Evolutionary conservation across 2,329 filamentous ascomycete genomes (phyloP).

Genomic region (Corniculantispora saksenae): DNA sequence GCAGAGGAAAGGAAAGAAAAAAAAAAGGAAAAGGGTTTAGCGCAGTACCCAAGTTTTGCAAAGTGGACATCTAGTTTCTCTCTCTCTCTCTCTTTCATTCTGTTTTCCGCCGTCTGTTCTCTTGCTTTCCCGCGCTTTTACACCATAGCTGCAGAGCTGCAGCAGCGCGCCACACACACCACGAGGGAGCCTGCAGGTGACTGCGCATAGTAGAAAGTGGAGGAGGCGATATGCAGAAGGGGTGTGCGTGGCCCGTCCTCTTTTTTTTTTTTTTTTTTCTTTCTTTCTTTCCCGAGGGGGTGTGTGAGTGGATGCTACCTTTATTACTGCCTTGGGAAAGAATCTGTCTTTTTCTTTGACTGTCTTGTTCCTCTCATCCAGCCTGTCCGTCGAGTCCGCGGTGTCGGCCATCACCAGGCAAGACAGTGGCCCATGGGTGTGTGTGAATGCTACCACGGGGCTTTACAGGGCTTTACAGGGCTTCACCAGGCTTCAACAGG

Average conservation of each 20-base stretch:
- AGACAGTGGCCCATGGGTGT: no score
- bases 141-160: not conserved
- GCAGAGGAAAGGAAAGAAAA: not conserved
- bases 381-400: no score
- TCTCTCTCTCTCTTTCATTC: not conserved
- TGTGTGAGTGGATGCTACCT: no score
- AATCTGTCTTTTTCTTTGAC: no score
- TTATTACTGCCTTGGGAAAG: no score
- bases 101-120: not conserved
- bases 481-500: no score
- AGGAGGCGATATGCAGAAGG: no score
- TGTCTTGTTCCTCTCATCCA: no score
- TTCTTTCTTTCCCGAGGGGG: no score
- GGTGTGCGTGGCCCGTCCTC: no score
- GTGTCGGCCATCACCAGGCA: no score
- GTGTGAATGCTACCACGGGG: slow-evolving; percentile 5
- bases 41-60: not conserved
- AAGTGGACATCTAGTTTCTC: not conserved
- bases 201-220: not conserved
- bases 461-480: not conserved
- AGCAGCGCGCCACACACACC: slow-evolving; percentile 5
- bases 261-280: no score
- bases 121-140: not conserved
- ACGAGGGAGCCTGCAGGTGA: slow-evolving; percentile 9
- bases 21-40: not conserved